Conservation (phyloP, 495 filamentous ascomycete species). For the Venustampulla echinocandica region DNA sequence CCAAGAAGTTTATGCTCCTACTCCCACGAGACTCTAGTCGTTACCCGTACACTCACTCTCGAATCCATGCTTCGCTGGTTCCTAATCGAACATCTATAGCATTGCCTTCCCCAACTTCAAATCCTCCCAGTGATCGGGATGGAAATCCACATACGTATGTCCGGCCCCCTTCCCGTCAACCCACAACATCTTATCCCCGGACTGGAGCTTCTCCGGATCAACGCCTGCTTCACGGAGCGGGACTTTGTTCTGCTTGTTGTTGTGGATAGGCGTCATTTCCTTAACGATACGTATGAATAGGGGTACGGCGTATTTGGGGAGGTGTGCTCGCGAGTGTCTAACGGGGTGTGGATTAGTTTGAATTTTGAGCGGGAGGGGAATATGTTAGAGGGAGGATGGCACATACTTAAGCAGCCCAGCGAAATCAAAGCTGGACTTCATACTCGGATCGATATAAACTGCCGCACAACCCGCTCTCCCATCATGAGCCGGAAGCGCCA, state of each 20-base stretch:
- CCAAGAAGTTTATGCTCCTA: too few species aligned
- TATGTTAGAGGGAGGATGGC: not conserved
- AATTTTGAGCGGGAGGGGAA: conserved; percentile 1
- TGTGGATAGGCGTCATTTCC: conserved; percentile 58
- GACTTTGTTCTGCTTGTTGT: conserved; percentile 79
- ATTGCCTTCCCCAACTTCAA: conserved; percentile 42
- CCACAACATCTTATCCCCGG: conserved; percentile 48
- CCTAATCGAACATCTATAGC: too few species aligned
- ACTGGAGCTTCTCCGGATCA: conserved; percentile 48
- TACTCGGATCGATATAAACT: conserved; percentile 36
- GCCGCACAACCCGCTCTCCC: conserved; percentile 62
- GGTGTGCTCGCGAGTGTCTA: conserved; percentile 42
- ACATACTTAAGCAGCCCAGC: conserved; percentile 40
- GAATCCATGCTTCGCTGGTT: too few species aligned
- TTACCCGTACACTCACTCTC: too few species aligned
- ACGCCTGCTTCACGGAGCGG: conserved; percentile 63
- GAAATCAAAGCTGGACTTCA: conserved; percentile 41
- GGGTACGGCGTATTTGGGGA: conserved; percentile 72
- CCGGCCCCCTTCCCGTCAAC: conserved; percentile 40
- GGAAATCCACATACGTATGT: conserved; percentile 48
- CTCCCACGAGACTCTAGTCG: too few species aligned
- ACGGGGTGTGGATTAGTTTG: conserved; percentile 7
- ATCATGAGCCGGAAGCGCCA: conserved; percentile 60
- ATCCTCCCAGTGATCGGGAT: conserved; percentile 46
- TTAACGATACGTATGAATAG: conserved; percentile 60